A percentile compares a stretch with the other conserved stretches of the same genome.
phyloP scores from a whole-genome alignment of 345 rosid genomes.

The Eucalyptus polybractea region DNA sequence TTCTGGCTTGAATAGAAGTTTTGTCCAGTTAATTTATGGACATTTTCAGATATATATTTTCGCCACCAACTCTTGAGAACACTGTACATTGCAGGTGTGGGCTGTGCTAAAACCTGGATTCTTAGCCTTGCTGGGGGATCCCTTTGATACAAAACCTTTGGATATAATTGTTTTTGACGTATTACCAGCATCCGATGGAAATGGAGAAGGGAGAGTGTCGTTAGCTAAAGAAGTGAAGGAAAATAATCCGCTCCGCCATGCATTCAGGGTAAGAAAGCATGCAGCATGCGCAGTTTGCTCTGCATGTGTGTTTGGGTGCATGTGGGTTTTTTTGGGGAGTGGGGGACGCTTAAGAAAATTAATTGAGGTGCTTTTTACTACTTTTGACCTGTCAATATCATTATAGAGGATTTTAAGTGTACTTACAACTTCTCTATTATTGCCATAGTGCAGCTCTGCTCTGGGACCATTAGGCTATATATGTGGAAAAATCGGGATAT shows the following conservation, averaged over 20 bases:
- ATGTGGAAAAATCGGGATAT: background rate
- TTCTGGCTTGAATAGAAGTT: background rate
- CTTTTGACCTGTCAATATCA: background rate
- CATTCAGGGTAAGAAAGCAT: conserved; percentile 55
- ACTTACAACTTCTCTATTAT: background rate
- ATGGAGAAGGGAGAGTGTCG: conserved; percentile 62
- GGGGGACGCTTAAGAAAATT: background rate
- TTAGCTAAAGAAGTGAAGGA: conserved; percentile 86
- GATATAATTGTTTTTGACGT: conserved; percentile 94
- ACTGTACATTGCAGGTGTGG: conserved; percentile 54
- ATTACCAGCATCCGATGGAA: conserved; percentile 80
- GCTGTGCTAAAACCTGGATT: conserved; percentile 97
- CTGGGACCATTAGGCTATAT: background rate
- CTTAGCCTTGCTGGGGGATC: conserved; percentile 84
- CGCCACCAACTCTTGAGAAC: background rate
- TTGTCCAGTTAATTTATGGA: background rate
- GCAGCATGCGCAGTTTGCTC: background rate
- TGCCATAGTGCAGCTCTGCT: background rate
- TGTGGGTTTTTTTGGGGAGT: background rate
- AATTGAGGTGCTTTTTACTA: background rate
- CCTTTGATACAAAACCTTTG: conserved; percentile 69
- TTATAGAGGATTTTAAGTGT: background rate
- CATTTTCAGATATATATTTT: background rate
- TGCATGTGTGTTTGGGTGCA: background rate
- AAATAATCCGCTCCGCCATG: conserved; percentile 85